phyloP scores from a whole-genome alignment of 2,329 filamentous ascomycete species.

The Diplocarpon mali region DNA sequence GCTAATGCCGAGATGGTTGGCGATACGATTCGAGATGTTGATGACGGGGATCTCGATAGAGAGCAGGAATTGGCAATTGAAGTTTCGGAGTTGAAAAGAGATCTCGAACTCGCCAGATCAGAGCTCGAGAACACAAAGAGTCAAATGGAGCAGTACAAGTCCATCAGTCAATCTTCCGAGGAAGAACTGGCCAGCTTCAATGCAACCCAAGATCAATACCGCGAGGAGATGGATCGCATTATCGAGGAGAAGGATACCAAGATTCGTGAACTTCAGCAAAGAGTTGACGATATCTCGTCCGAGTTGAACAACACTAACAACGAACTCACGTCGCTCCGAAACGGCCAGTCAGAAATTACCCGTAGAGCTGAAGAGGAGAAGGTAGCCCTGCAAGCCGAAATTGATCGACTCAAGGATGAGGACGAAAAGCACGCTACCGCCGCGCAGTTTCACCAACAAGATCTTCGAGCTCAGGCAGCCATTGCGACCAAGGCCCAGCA shows the following conservation, averaged over 20 bases:
- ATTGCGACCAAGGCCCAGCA: slow-evolving; percentile 90
- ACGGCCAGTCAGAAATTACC: slow-evolving; percentile 65
- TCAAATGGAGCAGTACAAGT: slow-evolving; percentile 79
- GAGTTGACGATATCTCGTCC: slow-evolving; percentile 69
- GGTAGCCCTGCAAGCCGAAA: slow-evolving; percentile 63
- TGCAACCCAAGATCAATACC: slow-evolving; percentile 73
- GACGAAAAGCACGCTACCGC: slow-evolving; percentile 70
- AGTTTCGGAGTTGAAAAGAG: slow-evolving; percentile 74
- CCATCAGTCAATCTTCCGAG: slow-evolving; percentile 76
- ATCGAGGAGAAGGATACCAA: slow-evolving; percentile 68
- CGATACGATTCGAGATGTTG: slow-evolving; percentile 33
- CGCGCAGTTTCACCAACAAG: slow-evolving; percentile 76
- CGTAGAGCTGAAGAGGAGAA: slow-evolving; percentile 74
- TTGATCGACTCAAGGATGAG: slow-evolving; percentile 72
- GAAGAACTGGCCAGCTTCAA: slow-evolving; percentile 74
- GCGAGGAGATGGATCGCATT: slow-evolving; percentile 70
- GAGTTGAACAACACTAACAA: slow-evolving; percentile 75
- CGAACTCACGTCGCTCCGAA: slow-evolving; percentile 70
- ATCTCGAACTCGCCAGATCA: slow-evolving; percentile 68
- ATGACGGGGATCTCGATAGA: slow-evolving; percentile 47
- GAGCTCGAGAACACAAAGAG: slow-evolving; percentile 73
- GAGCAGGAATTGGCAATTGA: slow-evolving; percentile 78
- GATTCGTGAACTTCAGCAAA: slow-evolving; percentile 72
- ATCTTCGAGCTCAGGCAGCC: slow-evolving; percentile 84
- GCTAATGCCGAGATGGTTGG: slow-evolving; percentile 32